phyloP scores from a whole-genome alignment of 2,329 filamentous ascomycete species.

The Septoria linicola region DNA sequence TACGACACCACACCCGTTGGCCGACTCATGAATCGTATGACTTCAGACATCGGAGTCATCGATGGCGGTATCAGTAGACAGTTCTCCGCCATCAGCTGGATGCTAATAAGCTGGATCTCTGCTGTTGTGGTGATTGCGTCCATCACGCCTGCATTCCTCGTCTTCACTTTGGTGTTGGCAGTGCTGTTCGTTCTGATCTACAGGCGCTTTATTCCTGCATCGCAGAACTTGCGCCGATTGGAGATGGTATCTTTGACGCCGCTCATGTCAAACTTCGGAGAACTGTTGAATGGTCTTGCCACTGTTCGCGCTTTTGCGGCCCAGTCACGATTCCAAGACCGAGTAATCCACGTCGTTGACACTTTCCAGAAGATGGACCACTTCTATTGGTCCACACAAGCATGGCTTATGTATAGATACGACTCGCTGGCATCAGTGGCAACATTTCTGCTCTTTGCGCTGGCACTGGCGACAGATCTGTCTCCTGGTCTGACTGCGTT shows the following conservation, averaged over 20 bases:
- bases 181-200: conserved; percentile 71
- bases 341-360: conserved; percentile 78
- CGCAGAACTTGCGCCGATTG: conserved; percentile 76
- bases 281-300: conserved; percentile 78
- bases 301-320: conserved; percentile 83
- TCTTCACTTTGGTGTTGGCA: conserved; percentile 68
- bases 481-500: conserved; percentile 80
- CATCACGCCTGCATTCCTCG: conserved; percentile 73
- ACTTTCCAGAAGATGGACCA: conserved; percentile 93
- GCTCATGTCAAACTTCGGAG: conserved; percentile 88
- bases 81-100: conserved; percentile 69
- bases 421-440: conserved; percentile 69
- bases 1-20: conserved; percentile 89
- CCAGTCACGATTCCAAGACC: conserved; percentile 74
- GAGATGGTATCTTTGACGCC: conserved; percentile 89
- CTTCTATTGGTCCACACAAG: conserved; percentile 86
- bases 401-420: conserved; percentile 81
- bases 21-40: conserved; percentile 86
- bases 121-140: conserved; percentile 75
- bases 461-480: conserved; percentile 73
- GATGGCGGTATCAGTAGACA: conserved; percentile 80
- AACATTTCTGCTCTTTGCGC: conserved; percentile 69
- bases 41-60: conserved; percentile 83
- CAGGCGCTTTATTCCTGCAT: conserved; percentile 73
- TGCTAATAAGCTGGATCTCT: conserved; percentile 68